Base-by-base conservation (phyloP, 768 basidiomycete genomes). In the Tulasnella sp. region DNA sequence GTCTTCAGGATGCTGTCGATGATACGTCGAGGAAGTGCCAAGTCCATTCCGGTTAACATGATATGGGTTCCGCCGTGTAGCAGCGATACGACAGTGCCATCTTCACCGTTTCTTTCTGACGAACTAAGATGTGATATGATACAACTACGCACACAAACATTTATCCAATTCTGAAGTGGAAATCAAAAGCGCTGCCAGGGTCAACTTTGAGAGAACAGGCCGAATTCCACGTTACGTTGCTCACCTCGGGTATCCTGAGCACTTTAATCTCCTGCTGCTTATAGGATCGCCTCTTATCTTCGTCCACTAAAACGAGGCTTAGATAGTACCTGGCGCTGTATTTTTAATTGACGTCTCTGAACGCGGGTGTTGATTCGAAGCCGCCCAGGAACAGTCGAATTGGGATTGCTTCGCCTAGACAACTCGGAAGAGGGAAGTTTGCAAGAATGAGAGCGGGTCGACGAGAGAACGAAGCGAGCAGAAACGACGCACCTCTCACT, bases 301-400 rank as follows among this genome's bases (percentile, higher is more conserved):
- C 97, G 85, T 99, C 98, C 78, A 99, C 96, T 78, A 99, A 90
- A 4, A 99, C 98, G 40, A 99, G 89, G 85, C 37, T 99, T 82
- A 99, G 91, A 86, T 99, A 98, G 86, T 99, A 99, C 81, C 97
- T 89, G 60, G 94, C 94, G 85, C 94, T 96, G 87, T 99, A 4
- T 46, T 87, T n/a, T n/a, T 90, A 99, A 90, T 99, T 99, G 82
- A 98, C 96, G 83, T 99, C 97, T 34, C 98, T 91, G 91, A 98
- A 37, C 37, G 37, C 99, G 2, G 97, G 98, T 1, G 98, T 99
- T 80, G 99, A 88, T 86, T 99, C 98, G 86, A 99, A 99, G 4
- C 97, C 98, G 64, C 97, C 97, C 2, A 99, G 91, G 91, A 98
- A 99, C 37, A 99, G 89, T 74, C 97, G 93, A 82, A 99, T 99